These are phyloP conservation scores for Ettlia oleoabundans DNA, from an alignment of 139 green algal species.

Conservation along the genomic window DNA sequence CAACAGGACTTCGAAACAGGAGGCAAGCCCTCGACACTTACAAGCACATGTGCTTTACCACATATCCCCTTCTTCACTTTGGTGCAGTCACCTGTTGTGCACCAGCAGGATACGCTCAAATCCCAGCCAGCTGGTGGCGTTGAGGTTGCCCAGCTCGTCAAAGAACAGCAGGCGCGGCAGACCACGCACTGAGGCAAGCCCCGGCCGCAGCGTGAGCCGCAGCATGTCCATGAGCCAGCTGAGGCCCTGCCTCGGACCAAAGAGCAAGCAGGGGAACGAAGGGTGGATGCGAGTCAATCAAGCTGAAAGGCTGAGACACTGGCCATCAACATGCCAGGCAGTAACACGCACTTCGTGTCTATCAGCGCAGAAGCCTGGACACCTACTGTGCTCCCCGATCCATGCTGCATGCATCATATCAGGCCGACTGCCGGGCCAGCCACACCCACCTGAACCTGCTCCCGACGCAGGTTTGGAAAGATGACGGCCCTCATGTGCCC, in stretches of 20 bases:
- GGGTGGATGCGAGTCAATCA: neutral
- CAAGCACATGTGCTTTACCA: neutral
- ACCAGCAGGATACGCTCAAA: constrained; percentile 76
- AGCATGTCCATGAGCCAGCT: constrained; percentile 74
- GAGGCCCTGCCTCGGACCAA: neutral
- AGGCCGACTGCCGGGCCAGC: no score
- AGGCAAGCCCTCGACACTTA: no score
- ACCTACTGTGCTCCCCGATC: no score
- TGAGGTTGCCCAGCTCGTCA: constrained; percentile 57
- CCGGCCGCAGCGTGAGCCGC: constrained; percentile 52
- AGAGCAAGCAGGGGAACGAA: neutral
- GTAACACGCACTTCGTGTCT: no score
- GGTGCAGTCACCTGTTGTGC: constrained; percentile 62
- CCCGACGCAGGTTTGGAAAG: constrained; percentile 43
- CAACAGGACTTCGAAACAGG: no score
- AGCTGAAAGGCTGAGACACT: neutral
- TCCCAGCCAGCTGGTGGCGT: constrained; percentile 65
- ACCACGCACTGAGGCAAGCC: constrained; percentile 10
- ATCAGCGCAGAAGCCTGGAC: no score
- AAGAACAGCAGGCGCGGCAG: constrained; percentile 66
- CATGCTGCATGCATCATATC: no score
- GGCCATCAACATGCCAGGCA: no score
- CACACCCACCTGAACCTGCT: constrained; percentile 29
- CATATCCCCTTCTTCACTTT: no score
- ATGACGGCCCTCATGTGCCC: constrained; percentile 16